phyloP scores from a whole-genome alignment of 257 asterid species.

The Buddleja alternifolia region DNA sequence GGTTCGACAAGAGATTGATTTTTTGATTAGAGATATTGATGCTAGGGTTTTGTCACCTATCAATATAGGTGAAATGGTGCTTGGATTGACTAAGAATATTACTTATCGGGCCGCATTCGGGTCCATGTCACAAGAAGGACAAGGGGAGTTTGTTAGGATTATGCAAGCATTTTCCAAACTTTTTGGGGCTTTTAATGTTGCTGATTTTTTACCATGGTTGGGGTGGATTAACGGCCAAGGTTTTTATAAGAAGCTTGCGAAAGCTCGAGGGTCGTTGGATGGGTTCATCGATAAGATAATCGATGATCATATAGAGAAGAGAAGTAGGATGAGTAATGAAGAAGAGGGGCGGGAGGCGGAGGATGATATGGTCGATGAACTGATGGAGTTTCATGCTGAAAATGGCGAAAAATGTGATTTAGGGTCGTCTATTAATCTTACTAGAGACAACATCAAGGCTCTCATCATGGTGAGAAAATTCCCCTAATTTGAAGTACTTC shows the following conservation, averaged over 20 bases:
- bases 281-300: constrained; percentile 64
- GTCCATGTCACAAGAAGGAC: constrained; percentile 56
- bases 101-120: constrained; percentile 81
- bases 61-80: constrained; percentile 64
- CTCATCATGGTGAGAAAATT: constrained; percentile 35
- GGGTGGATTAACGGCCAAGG: constrained; percentile 54
- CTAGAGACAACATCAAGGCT: constrained; percentile 45
- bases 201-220: constrained; percentile 70
- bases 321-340: not conserved
- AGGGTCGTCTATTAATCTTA: constrained; percentile 1
- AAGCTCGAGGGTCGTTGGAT: constrained; percentile 67
- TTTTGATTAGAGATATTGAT: constrained; percentile 26
- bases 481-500: not conserved
- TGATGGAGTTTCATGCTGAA: constrained; percentile 58
- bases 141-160: constrained; percentile 63
- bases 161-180: constrained; percentile 71
- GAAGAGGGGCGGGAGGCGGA: not conserved
- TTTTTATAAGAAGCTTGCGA: constrained; percentile 38
- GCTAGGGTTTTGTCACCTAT: constrained; percentile 14
- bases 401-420: not conserved
- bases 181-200: constrained; percentile 73
- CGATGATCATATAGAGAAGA: constrained; percentile 62
- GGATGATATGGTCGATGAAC: constrained; percentile 77
- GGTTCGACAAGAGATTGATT: constrained; percentile 63
- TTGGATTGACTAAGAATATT: constrained; percentile 61